These are phyloP conservation scores for Penicillium thymicola DNA, from an alignment of 2,329 filamentous ascomycete genomes.

Conservation along the genomic window DNA sequence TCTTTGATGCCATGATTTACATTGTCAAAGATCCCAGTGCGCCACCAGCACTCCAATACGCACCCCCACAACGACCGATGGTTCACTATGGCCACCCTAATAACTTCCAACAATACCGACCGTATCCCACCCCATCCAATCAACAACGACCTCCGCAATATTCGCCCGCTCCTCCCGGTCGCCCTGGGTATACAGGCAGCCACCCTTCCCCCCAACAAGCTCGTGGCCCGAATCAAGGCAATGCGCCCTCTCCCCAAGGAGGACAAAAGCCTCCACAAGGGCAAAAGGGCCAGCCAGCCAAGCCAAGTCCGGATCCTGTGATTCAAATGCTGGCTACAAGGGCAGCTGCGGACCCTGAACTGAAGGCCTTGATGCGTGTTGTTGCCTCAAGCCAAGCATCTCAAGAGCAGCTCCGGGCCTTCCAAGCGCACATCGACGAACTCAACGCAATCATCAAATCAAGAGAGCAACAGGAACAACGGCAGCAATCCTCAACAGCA, in stretches of 20 bases:
- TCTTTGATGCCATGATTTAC: constrained; percentile 58
- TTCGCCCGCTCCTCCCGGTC: constrained; percentile 25
- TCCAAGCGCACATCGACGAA: constrained; percentile 52
- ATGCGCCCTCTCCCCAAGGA: constrained; percentile 21
- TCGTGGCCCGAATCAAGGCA: constrained; percentile 22
- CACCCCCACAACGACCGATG: constrained; percentile 40
- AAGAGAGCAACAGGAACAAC: constrained; percentile 41
- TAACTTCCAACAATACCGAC: constrained; percentile 43
- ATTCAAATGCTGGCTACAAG: constrained; percentile 53
- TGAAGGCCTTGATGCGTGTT: constrained; percentile 51
- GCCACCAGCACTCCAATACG: constrained; percentile 38
- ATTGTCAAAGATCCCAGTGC: constrained; percentile 51
- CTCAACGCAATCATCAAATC: constrained; percentile 49
- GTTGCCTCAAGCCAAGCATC: constrained; percentile 50
- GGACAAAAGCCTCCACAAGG: constrained; percentile 29
- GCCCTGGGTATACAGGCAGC: constrained; percentile 25
- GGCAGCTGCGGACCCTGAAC: constrained; percentile 47
- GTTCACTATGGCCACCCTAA: constrained; percentile 42
- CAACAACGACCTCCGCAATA: constrained; percentile 29
- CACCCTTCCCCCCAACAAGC: constrained; percentile 23
- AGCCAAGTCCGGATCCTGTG: constrained; percentile 49
- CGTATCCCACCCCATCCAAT: constrained; percentile 32
- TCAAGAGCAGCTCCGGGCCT: constrained; percentile 48
- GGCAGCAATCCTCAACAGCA: constrained; percentile 21
- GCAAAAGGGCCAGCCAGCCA: constrained; percentile 36